A percentile compares a stretch with the other conserved stretches of the same genome.
These are phyloP conservation scores for Apostasia shenzhenica DNA, from an alignment of 106 monocot species.

Conservation along the genomic window DNA sequence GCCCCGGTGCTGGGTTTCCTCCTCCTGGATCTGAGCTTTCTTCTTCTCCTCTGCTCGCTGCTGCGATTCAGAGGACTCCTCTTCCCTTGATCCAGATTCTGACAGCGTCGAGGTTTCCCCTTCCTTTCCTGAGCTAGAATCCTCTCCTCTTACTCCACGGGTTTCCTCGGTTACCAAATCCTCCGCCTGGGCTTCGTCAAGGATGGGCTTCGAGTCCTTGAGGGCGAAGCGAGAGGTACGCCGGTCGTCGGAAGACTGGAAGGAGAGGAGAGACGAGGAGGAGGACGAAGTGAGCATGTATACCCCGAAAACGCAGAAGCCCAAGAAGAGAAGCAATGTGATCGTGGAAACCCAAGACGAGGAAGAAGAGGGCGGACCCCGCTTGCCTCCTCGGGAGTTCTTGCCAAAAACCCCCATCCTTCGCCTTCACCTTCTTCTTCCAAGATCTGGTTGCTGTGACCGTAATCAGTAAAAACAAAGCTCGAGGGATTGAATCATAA, in stretches of 20 bases:
- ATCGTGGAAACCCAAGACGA: background rate
- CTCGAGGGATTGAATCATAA: too few species aligned
- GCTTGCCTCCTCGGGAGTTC: conserved; percentile 2
- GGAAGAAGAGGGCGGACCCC: background rate
- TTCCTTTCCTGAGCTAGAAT: background rate
- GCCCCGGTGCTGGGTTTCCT: background rate
- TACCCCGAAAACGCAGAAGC: background rate
- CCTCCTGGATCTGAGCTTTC: background rate
- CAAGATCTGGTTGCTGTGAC: too few species aligned
- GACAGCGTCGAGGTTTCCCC: background rate
- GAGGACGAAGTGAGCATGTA: conserved; percentile 1
- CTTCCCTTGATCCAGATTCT: background rate
- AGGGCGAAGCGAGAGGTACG: background rate
- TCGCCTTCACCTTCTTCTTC: too few species aligned
- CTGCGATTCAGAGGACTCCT: background rate
- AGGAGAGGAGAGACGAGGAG: background rate
- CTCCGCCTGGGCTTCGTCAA: background rate
- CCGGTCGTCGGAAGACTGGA: background rate
- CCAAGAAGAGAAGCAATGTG: background rate
- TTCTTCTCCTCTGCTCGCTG: too few species aligned
- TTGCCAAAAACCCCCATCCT: background rate
- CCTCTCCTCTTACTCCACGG: too few species aligned
- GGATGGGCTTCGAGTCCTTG: background rate
- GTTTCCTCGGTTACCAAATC: background rate
- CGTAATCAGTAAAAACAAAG: too few species aligned